Conservation (phyloP, 805 yeast genomes). For the Wickerhamomyces silvicola region DNA sequence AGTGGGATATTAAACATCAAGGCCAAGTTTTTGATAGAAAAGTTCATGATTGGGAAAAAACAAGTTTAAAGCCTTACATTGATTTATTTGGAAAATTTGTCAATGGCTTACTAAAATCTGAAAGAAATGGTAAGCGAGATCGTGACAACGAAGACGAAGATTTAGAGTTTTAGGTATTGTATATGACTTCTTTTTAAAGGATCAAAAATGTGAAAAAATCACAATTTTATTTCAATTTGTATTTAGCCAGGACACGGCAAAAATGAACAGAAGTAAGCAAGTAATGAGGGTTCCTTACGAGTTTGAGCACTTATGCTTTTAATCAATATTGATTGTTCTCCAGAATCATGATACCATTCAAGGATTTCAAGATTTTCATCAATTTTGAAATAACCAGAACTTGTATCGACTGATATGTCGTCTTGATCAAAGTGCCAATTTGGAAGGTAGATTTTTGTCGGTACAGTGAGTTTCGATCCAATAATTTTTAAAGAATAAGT, state of each 20-base stretch:
- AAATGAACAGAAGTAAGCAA: conserved; percentile 6
- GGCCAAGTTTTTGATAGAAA: conserved; percentile 12
- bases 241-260: conserved; percentile 2
- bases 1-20: conserved; percentile 30
- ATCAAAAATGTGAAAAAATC: too few species aligned
- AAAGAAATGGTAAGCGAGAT: conserved; percentile 36
- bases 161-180: conserved; percentile 9
- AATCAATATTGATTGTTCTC: conserved; percentile 30
- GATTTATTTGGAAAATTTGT: conserved; percentile 63
- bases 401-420: conserved; percentile 40
- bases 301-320: conserved; percentile 5
- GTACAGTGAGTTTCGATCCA: conserved; percentile 24
- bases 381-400: conserved; percentile 51
- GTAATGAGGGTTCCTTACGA: conserved; percentile 3
- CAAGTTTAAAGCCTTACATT: conserved; percentile 66
- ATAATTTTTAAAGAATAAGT: conserved; percentile 43
- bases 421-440: conserved; percentile 58
- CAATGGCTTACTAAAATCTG: conserved; percentile 47
- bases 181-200: background rate
- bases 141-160: conserved; percentile 27
- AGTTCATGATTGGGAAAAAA: conserved; percentile 47
- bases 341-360: conserved; percentile 63
- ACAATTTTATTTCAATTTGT: too few species aligned
- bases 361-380: conserved; percentile 47
- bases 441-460: conserved; percentile 67